Conservation (phyloP, 2,329 filamentous ascomycete genomes). For the Fusarium duplospermum region DNA sequence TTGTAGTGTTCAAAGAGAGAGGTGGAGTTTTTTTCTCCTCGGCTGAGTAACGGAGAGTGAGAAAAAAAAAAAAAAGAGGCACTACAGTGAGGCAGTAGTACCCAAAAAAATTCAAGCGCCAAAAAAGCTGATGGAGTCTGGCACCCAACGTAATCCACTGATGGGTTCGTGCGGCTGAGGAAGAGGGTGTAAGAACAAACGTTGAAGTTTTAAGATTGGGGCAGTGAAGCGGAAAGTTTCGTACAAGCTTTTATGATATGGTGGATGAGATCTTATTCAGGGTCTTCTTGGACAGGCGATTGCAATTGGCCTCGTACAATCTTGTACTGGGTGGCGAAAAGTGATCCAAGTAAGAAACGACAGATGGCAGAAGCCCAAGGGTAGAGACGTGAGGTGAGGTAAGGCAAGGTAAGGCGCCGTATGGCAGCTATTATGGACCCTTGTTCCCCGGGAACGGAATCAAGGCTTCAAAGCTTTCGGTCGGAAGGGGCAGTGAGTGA, state of each 20-base stretch:
- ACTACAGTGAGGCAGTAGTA: constrained; percentile 14
- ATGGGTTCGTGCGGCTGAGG: background rate
- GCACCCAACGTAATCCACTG: background rate
- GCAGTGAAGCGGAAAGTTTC: background rate
- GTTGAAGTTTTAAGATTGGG: background rate
- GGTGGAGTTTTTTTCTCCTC: constrained; percentile 32
- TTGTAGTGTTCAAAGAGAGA: background rate
- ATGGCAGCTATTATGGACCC: constrained; percentile 3
- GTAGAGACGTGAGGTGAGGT: background rate
- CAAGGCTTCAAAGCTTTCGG: constrained; percentile 7
- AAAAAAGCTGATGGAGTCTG: constrained; percentile 13
- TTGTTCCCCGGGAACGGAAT: constrained; percentile 4
- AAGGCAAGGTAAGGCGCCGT: background rate
- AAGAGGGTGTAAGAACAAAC: background rate
- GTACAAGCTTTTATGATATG: constrained; percentile 9
- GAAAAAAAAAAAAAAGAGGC: constrained; percentile 28
- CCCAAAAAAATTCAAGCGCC: constrained; percentile 24
- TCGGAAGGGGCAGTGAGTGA: constrained; percentile 13
- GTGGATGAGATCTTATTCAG: background rate
- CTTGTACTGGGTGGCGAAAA: background rate
- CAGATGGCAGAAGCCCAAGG: background rate
- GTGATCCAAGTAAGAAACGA: background rate
- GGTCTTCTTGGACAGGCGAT: background rate
- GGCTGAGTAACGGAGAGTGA: constrained; percentile 36
- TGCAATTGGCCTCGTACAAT: background rate